Evolutionary conservation across 2,329 filamentous ascomycete genomes (phyloP).

Genomic region (Trichoderma sp.): DNA sequence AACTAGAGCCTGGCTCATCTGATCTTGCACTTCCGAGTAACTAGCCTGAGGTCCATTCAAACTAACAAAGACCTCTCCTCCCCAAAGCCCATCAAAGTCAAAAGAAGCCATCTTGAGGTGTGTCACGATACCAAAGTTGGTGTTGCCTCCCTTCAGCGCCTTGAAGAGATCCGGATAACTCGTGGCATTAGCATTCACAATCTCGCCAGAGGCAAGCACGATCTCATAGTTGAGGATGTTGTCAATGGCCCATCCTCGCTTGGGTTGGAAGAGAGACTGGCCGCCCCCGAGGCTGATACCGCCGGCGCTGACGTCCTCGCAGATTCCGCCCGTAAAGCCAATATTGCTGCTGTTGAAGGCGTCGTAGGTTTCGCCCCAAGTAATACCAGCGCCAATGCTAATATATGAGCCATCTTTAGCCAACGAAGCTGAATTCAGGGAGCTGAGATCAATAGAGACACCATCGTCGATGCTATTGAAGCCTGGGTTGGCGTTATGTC

Average conservation of each 20-base stretch:
- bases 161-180: conserved; percentile 41
- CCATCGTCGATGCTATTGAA: conserved; percentile 40
- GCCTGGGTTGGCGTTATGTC: conserved; percentile 43
- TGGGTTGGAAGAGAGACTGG: conserved; percentile 17
- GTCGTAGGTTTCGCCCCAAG: conserved; percentile 20
- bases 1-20: not conserved
- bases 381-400: conserved; percentile 40
- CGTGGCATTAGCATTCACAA: conserved; percentile 37
- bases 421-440: conserved; percentile 29
- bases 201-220: conserved; percentile 38
- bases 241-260: conserved; percentile 43
- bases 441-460: conserved; percentile 40
- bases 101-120: conserved; percentile 28
- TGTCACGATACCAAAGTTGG: conserved; percentile 40
- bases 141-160: conserved; percentile 46
- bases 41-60: conserved; percentile 3
- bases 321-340: not conserved
- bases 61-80: not conserved
- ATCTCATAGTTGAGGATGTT: conserved; percentile 37
- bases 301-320: not conserved
- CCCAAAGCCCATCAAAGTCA: conserved; percentile 25
- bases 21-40: not conserved
- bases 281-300: conserved; percentile 21
- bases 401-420: conserved; percentile 22
- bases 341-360: not conserved